phyloP scores from a whole-genome alignment of 2,329 filamentous ascomycete genomes.

The Phyllachora maydis region DNA sequence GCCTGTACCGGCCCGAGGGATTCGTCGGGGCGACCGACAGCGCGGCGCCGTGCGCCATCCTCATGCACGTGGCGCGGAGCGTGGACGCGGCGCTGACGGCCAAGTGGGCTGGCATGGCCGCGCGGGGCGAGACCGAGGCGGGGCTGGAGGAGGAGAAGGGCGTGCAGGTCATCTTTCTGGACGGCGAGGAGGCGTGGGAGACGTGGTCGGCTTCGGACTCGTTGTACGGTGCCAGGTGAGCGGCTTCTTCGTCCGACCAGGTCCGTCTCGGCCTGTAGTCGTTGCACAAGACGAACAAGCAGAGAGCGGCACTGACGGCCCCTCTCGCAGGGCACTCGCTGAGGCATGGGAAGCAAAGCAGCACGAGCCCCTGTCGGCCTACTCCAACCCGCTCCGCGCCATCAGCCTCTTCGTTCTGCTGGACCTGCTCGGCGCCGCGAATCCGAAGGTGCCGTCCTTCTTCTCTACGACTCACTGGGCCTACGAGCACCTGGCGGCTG shows the following conservation, averaged over 20 bases:
- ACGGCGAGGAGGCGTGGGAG: constrained; percentile 66
- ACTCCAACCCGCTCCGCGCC: constrained; percentile 50
- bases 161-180: constrained; percentile 60
- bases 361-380: constrained; percentile 54
- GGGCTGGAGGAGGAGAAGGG: constrained; percentile 47
- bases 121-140: constrained; percentile 22
- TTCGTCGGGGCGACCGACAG: constrained; percentile 77
- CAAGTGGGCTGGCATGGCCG: constrained; percentile 53
- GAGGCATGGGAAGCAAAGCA: constrained; percentile 55
- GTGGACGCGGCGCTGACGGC: constrained; percentile 51
- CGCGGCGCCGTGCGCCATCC: constrained; percentile 66
- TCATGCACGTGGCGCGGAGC: constrained; percentile 55
- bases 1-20: constrained; percentile 46
- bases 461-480: constrained; percentile 55
- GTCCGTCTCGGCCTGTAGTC: too few species aligned
- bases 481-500: constrained; percentile 33
- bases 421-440: constrained; percentile 36
- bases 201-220: constrained; percentile 54
- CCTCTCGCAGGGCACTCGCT: constrained; percentile 39
- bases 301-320: neutral
- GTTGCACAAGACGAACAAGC: too few species aligned
- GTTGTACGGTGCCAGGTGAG: constrained; percentile 53
- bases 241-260: neutral
- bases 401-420: constrained; percentile 48
- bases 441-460: constrained; percentile 40